Conservation (phyloP, 345 rosid species). For the Eucalyptus cloeziana region DNA sequence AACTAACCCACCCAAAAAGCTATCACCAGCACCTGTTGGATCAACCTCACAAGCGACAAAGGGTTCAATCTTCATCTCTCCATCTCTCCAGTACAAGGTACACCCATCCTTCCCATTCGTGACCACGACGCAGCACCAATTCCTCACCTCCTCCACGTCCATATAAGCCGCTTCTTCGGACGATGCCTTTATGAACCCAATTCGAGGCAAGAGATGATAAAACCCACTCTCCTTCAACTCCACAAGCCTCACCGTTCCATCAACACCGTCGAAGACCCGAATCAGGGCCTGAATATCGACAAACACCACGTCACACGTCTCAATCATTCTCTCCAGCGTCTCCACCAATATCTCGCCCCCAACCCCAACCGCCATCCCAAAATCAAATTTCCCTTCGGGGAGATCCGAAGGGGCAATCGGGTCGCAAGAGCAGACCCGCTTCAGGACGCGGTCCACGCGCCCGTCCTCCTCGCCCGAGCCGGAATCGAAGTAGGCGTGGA, state of each 20-base stretch:
- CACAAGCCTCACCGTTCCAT: conserved; percentile 64
- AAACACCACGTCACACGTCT: conserved; percentile 52
- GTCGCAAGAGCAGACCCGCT: conserved; percentile 61
- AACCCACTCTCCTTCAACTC: conserved; percentile 51
- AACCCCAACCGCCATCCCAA: conserved; percentile 93
- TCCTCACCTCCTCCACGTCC: conserved; percentile 75
- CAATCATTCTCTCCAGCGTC: conserved; percentile 76
- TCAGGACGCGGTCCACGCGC: conserved; percentile 58
- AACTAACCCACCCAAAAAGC: conserved; percentile 76
- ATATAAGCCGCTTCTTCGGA: conserved; percentile 71
- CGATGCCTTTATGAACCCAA: conserved; percentile 80
- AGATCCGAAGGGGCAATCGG: conserved; percentile 61
- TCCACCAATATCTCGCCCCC: conserved; percentile 89
- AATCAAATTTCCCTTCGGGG: conserved; percentile 39
- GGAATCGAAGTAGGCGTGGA: conserved; percentile 69
- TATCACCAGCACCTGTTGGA: conserved; percentile 98
- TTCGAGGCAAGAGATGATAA: conserved; percentile 33
- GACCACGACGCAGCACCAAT: conserved; percentile 75
- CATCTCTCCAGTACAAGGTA: conserved; percentile 42
- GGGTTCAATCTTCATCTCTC: conserved; percentile 37
- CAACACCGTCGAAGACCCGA: conserved; percentile 44
- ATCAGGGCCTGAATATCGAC: conserved; percentile 86
- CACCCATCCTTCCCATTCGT: conserved; percentile 87
- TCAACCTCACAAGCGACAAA: conserved; percentile 68
- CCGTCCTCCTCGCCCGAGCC: conserved; percentile 11